These are phyloP conservation scores for Phialophora macrospora DNA, from an alignment of 2,329 filamentous ascomycete species.

Conservation along the genomic window DNA sequence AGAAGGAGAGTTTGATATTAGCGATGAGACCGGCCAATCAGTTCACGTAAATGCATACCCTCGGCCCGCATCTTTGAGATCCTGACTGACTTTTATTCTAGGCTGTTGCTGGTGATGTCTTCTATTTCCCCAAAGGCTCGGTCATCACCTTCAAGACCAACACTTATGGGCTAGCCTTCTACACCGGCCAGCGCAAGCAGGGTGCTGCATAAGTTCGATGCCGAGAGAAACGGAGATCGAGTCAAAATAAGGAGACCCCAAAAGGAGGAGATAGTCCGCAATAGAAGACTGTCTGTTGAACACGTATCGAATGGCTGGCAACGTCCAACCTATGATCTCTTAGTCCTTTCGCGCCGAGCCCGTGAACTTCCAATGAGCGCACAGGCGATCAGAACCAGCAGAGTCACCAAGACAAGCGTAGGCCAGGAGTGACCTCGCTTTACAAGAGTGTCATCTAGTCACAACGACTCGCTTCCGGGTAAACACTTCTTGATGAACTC, in stretches of 20 bases:
- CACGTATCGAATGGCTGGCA: neutral
- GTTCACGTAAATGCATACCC: conserved; percentile 30
- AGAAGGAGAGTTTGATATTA: conserved; percentile 69
- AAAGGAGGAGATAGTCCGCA: conserved; percentile 5
- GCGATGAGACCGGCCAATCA: conserved; percentile 63
- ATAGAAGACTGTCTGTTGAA: conserved; percentile 1
- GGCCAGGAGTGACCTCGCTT: neutral
- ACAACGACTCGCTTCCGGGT: conserved; percentile 25
- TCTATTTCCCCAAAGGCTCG: conserved; percentile 69
- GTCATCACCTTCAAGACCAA: conserved; percentile 70
- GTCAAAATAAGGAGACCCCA: neutral
- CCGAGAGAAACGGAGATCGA: neutral
- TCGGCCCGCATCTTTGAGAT: neutral
- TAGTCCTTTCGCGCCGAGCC: conserved; percentile 21
- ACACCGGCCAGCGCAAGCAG: conserved; percentile 42
- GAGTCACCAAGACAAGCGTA: conserved; percentile 1
- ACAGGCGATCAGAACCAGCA: conserved; percentile 20
- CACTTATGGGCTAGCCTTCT: conserved; percentile 68
- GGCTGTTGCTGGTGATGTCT: conserved; percentile 67
- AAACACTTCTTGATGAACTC: conserved; percentile 57
- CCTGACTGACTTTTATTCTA: conserved; percentile 40
- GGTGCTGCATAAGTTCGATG: conserved; percentile 38
- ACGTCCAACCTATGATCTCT: conserved; percentile 20
- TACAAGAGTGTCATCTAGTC: conserved; percentile 21
- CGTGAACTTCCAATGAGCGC: conserved; percentile 13